Conservation (phyloP, 2,329 filamentous ascomycete genomes). For the Rachicladosporium sp. region DNA sequence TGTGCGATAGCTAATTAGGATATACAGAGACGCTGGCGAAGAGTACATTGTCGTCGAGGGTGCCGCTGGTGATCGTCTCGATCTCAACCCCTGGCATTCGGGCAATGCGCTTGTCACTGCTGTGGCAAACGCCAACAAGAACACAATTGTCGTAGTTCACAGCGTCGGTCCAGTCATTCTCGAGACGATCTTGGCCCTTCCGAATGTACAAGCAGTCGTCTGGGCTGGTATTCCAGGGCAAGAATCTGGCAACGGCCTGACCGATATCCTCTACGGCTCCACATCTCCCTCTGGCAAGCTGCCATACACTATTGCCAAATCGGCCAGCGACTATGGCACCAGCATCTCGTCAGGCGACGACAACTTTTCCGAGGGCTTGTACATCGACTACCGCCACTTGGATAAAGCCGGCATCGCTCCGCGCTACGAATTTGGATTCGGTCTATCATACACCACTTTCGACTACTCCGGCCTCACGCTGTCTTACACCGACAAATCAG, state of each 20-base stretch:
- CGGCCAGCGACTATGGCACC: slow-evolving; percentile 9
- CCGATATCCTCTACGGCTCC: slow-evolving; percentile 28
- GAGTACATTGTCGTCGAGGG: slow-evolving; percentile 31
- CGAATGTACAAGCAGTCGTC: slow-evolving; percentile 32
- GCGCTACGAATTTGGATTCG: slow-evolving; percentile 73
- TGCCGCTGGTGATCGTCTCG: slow-evolving; percentile 31
- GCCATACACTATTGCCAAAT: slow-evolving; percentile 29
- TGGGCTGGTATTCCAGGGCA: slow-evolving; percentile 30
- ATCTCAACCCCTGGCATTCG: slow-evolving; percentile 32
- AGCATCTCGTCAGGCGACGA: slow-evolving; percentile 41
- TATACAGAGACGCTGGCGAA: slow-evolving; percentile 31
- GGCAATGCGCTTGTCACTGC: slow-evolving; percentile 29
- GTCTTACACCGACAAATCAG: slow-evolving; percentile 5
- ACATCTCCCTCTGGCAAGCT: slow-evolving; percentile 34
- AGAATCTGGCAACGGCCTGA: slow-evolving; percentile 28
- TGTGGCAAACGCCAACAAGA: slow-evolving; percentile 25
- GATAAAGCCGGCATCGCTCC: slow-evolving; percentile 61
- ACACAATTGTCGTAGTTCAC: slow-evolving; percentile 32
- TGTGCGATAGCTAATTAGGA: too few species aligned
- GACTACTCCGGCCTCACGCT: slow-evolving; percentile 17
- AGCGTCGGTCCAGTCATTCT: slow-evolving; percentile 31
- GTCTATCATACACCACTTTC: slow-evolving; percentile 41
- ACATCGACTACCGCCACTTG: slow-evolving; percentile 79
- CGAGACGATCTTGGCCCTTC: slow-evolving; percentile 27
- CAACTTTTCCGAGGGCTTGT: slow-evolving; percentile 65